Base-by-base conservation (phyloP, 73 alveolate species). In the Diophrys appendiculata region DNA sequence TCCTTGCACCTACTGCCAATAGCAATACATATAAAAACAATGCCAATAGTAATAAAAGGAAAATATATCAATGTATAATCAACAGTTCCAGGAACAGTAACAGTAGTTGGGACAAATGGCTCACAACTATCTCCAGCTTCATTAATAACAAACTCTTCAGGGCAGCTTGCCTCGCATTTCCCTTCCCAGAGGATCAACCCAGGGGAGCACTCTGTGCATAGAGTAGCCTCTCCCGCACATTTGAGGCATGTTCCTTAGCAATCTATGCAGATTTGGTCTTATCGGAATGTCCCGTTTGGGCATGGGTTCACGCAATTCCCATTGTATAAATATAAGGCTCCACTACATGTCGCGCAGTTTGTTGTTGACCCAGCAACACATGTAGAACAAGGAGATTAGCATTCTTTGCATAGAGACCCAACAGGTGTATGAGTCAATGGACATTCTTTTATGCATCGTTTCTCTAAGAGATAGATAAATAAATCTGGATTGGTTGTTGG, bases 1-100 rank as follows among this genome's bases (percentile, higher is more conserved):
- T 76, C 85, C 35, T 76, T 76, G 0, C 27, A 27, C 27, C 54
- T 28, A 14, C 77, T 77, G 27, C 76, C 76, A 3, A 76, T 28
- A 22, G 85, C 54, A 27, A 76, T 65, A 0, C 30, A 25, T 18
- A 33, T 26, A 5, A 76, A 34, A 13, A 76, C 54, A 24, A 76
- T 22, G 11, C 77, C 85, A 24, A 52, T 25, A 1, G 65, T 64
- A 1, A 32, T 0, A 32, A 76, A 76, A 29, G 85, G 85, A 54
- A 76, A 76, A 71, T 76, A 76, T 13, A 76, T 64, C 0, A 76
- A 32, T 5, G 76, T 29, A 33, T 53, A 76, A 18, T 34, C 0
- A 25, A 52, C 72, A 1, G 52, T 27, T 2, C 31, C 60, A 14
- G 85, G 25, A 11, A 26, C 30, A 0, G 33, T 72, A 32, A n/a